Evolutionary conservation across 192 early-diverging fungal species (phyloP), one percentile per base, ranked within the genome.

Genomic region (Backusella luteola): DNA sequence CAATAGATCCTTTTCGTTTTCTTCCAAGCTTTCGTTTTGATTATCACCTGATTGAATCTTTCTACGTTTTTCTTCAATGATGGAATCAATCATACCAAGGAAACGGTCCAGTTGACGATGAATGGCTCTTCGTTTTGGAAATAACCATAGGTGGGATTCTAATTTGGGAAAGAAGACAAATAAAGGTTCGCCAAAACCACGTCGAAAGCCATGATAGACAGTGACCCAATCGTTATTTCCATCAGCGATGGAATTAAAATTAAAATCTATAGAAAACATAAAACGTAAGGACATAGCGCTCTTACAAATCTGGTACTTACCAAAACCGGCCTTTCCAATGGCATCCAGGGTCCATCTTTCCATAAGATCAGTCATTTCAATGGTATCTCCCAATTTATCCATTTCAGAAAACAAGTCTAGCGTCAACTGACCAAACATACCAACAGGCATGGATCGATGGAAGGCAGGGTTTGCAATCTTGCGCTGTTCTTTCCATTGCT

Each of bases 111-210:
- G 6, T n/a, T 35, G 39, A 1, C 26, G 26, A 71, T 79, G 78
- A 4, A 21, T 1, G 26, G 42, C 46, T 7, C 35, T 26, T 46
- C 78, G 7, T 23, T 74, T 49, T 5, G 71, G 71, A 35, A 74
- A 71, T 36, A 46, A 5, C 66, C 67, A 59, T 0, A 56, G 5
- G 3, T 75, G 12, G 6, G 49, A 35, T 29, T 89, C 89, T 6
- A 90, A 78, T 80, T 79, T 81, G 14, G 87, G 87, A 29, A 90
- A 87, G 71, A 89, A 79, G 17, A 85, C 80, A 74, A 83, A 88
- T 6, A 88, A 49, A 1, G 87, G 87, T 35, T 87, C 72, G 15
- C 81, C 66, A 73, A 89, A 77, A 23, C 79, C 80, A n/a, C 81
- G 69, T 23, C 85, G 75, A 52, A 90, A 67, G 21, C 80, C 76